Evolutionary conservation across 2,329 filamentous ascomycete species (phyloP).

Genomic region (Phialophora expanda): DNA sequence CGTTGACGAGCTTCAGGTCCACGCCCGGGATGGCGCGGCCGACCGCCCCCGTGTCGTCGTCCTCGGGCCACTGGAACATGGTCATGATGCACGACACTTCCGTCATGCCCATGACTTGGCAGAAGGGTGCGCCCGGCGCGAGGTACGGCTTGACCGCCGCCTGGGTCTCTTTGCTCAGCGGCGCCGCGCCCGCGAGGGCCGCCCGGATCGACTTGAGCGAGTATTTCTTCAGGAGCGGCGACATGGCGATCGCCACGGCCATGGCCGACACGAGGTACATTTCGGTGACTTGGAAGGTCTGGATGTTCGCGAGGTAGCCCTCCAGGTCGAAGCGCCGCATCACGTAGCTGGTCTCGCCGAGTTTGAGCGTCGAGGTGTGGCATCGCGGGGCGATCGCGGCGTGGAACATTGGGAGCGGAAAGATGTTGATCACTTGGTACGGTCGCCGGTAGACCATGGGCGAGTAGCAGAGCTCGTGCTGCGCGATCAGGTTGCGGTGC

Average conservation of each 20-base stretch:
- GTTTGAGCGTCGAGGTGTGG: constrained; percentile 43
- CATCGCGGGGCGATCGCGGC: constrained; percentile 26
- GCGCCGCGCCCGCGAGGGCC: constrained; percentile 53
- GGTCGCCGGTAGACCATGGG: constrained; percentile 1
- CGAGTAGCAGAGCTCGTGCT: constrained; percentile 46
- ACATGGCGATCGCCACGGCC: constrained; percentile 44
- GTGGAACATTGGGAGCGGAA: constrained; percentile 24
- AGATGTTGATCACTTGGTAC: constrained; percentile 8
- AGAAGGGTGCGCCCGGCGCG: constrained; percentile 49
- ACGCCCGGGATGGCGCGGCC: constrained; percentile 51
- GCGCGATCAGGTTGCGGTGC: constrained; percentile 56
- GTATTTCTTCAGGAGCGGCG: constrained; percentile 33
- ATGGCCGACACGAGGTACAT: constrained; percentile 51
- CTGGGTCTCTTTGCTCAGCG: constrained; percentile 52
- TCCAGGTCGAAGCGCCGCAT: constrained; percentile 51
- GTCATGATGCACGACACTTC: constrained; percentile 49
- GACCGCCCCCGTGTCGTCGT: constrained; percentile 55
- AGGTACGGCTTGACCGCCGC: constrained; percentile 51
- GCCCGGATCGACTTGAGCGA: constrained; percentile 41
- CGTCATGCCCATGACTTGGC: constrained; percentile 61
- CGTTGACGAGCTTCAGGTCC: constrained; percentile 48
- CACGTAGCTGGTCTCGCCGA: constrained; percentile 54
- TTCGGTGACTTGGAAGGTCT: constrained; percentile 31
- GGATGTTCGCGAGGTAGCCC: constrained; percentile 22
- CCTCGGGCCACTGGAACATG: constrained; percentile 44